These are phyloP conservation scores for Paecilomyces fulvus DNA, from an alignment of 2,329 filamentous ascomycete genomes.

Conservation along the genomic window DNA sequence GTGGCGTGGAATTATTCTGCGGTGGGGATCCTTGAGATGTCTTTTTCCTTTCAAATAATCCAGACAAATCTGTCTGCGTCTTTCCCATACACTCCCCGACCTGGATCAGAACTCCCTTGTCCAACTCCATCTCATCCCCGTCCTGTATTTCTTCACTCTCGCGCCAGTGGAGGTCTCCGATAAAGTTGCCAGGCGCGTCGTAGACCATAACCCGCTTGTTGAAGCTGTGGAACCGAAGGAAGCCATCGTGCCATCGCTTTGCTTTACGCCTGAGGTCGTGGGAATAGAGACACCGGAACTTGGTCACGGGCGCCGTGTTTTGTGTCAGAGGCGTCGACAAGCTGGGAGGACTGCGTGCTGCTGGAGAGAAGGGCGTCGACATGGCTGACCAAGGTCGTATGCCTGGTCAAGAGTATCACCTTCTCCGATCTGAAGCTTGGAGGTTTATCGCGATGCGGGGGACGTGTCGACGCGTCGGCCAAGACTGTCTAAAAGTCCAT, in stretches of 20 bases:
- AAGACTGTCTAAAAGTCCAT: not conserved
- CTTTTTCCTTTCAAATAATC: conserved; percentile 63
- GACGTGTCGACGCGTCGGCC: not conserved
- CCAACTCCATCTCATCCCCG: conserved; percentile 73
- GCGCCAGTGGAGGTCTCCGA: conserved; percentile 79
- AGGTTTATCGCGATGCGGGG: not conserved
- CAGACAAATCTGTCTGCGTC: conserved; percentile 68
- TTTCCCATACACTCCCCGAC: conserved; percentile 67
- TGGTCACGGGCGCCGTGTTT: conserved; percentile 65
- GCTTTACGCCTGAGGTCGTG: conserved; percentile 77
- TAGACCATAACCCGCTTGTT: conserved; percentile 89
- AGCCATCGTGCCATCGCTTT: conserved; percentile 91
- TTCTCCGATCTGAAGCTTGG: not conserved
- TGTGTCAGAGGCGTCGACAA: conserved; percentile 43
- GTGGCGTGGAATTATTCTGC: conserved; percentile 23
- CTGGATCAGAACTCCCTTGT: conserved; percentile 69
- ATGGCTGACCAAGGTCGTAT: conserved; percentile 9
- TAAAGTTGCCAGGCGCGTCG: conserved; percentile 67
- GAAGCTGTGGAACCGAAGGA: conserved; percentile 79
- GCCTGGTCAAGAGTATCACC: not conserved
- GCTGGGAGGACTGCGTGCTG: conserved; percentile 22
- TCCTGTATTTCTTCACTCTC: conserved; percentile 61
- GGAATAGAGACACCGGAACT: conserved; percentile 80
- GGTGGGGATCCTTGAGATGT: conserved; percentile 20
- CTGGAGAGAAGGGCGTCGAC: conserved; percentile 15